A percentile compares a stretch with the other conserved stretches of the same genome.
These are phyloP conservation scores for Talaromyces ruber DNA, from an alignment of 495 filamentous ascomycete species.

Conservation along the genomic window DNA sequence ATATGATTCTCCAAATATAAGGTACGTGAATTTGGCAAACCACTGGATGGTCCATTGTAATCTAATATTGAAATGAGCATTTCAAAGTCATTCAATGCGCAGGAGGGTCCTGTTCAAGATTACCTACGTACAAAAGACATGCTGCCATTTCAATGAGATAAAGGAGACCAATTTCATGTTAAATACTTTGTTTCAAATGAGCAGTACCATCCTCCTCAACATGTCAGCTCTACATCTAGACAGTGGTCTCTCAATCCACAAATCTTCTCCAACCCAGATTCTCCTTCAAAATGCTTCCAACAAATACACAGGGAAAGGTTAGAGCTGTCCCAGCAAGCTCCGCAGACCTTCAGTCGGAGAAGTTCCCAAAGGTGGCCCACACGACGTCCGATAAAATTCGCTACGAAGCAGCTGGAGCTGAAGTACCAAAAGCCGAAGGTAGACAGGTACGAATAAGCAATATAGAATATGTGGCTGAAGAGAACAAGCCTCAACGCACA, in stretches of 20 bases:
- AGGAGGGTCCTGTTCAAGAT: too few species aligned
- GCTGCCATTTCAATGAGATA: not conserved
- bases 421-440: not conserved
- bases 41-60: not conserved
- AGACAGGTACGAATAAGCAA: not conserved
- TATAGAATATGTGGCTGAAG: not conserved
- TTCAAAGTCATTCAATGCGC: too few species aligned
- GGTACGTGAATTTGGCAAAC: not conserved
- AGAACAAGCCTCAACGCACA: not conserved
- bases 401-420: not conserved
- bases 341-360: not conserved
- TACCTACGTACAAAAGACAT: not conserved
- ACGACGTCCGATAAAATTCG: not conserved
- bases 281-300: not conserved
- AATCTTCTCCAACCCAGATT: not conserved
- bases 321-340: not conserved
- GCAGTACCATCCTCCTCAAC: too few species aligned
- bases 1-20: too few species aligned
- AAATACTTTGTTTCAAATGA: not conserved
- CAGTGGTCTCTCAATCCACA: not conserved
- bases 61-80: not conserved
- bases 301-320: not conserved
- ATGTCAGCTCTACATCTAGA: too few species aligned
- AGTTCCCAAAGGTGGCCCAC: not conserved
- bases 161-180: not conserved